A percentile compares a stretch with the other conserved stretches of the same genome.
phyloP scores from a whole-genome alignment of 306 rosid species.

The Astragalus membranaceus region DNA sequence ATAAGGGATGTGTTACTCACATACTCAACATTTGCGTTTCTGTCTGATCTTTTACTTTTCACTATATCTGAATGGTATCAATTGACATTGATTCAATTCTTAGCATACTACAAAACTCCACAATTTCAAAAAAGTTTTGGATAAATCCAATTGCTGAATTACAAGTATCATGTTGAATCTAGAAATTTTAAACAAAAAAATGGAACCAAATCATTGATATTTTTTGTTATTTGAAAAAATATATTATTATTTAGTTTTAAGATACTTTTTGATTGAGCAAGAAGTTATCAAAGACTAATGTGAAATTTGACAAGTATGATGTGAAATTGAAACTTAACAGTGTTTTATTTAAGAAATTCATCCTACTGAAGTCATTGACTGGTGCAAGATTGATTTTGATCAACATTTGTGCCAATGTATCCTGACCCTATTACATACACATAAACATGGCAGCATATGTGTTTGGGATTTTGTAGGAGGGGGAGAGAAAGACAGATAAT shows the following conservation, averaged over 20 bases:
- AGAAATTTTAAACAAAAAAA: neutral
- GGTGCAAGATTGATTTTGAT: neutral
- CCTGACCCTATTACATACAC: neutral
- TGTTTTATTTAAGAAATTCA: neutral
- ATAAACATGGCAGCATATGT: neutral
- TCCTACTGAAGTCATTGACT: conserved; percentile 8
- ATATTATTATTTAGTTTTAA: neutral
- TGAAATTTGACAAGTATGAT: neutral
- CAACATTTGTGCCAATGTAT: neutral
- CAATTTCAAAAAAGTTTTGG: neutral
- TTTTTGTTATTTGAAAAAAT: neutral
- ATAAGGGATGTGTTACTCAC: neutral
- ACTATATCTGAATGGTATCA: neutral
- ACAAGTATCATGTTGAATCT: neutral
- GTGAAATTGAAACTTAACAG: neutral
- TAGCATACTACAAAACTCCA: neutral
- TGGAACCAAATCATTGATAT: neutral
- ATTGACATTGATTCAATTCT: neutral
- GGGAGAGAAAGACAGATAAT: neutral
- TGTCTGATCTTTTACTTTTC: neutral
- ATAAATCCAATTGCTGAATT: neutral
- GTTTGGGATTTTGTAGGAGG: neutral
- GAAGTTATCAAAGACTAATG: neutral
- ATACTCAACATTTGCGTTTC: neutral
- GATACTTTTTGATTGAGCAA: neutral